Conservation (phyloP, 495 filamentous ascomycete genomes). For the Achaetomiella virescens region DNA sequence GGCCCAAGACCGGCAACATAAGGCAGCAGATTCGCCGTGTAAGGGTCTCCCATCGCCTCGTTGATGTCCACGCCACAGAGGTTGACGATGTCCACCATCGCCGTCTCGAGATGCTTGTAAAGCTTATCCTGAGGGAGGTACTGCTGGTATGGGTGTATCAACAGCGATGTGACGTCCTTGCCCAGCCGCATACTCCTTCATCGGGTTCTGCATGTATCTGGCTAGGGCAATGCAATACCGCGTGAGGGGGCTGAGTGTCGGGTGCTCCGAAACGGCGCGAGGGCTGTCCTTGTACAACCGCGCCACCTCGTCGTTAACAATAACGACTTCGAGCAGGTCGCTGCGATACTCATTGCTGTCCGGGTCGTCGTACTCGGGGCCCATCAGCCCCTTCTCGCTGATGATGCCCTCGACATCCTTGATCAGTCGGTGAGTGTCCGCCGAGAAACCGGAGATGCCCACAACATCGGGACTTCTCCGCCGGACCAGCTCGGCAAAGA, state of each 20-base stretch:
- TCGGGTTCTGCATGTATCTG: constrained; percentile 84
- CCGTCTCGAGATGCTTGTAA: constrained; percentile 77
- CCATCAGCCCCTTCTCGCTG: constrained; percentile 62
- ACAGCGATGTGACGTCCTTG: constrained; percentile 76
- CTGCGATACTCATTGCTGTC: constrained; percentile 57
- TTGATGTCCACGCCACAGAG: constrained; percentile 92
- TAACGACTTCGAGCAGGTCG: constrained; percentile 75
- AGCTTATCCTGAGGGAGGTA: constrained; percentile 82
- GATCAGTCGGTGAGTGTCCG: constrained; percentile 78
- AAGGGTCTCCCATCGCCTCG: constrained; percentile 70
- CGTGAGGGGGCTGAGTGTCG: constrained; percentile 64
- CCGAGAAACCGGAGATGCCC: constrained; percentile 81
- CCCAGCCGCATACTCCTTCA: constrained; percentile 94
- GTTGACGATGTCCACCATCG: constrained; percentile 97
- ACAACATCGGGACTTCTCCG: constrained; percentile 83
- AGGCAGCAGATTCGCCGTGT: constrained; percentile 79
- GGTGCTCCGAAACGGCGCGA: constrained; percentile 74
- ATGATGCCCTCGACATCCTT: constrained; percentile 71
- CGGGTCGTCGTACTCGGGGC: constrained; percentile 62
- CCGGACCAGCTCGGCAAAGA: constrained; percentile 66
- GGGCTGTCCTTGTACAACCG: constrained; percentile 86
- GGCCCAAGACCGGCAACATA: constrained; percentile 92
- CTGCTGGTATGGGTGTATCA: constrained; percentile 84
- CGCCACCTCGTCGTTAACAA: constrained; percentile 94
- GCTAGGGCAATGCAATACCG: constrained; percentile 86